phyloP scores from a whole-genome alignment of 2,329 filamentous ascomycete species.

The Diaporthe vaccinii region DNA sequence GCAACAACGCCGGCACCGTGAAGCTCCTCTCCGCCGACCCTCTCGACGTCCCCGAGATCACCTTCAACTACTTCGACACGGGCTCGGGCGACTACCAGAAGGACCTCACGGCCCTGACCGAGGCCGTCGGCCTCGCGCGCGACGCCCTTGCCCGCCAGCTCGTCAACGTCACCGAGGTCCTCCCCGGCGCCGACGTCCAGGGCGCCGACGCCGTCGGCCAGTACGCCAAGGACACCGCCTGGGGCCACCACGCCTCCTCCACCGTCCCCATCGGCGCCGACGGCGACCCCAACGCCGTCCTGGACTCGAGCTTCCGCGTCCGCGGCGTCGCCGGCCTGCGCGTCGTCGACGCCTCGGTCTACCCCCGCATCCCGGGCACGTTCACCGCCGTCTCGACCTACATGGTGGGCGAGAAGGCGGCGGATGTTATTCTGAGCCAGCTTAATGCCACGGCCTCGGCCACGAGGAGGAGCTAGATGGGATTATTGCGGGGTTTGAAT shows the following conservation, averaged over 20 bases:
- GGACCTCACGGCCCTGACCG: conserved; percentile 26
- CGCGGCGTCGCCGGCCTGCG: conserved; percentile 15
- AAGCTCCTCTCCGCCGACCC: conserved; percentile 41
- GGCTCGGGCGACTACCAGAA: conserved; percentile 15
- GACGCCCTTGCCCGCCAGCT: conserved; percentile 27
- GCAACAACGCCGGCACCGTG: conserved; percentile 45
- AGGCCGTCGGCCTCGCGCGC: conserved; percentile 27
- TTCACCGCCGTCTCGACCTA: conserved; percentile 30
- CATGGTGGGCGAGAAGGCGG: conserved; percentile 31
- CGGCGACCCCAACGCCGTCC: conserved; percentile 20
- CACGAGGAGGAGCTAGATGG: neutral
- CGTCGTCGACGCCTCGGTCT: conserved; percentile 32
- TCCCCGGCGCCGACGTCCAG: conserved; percentile 11
- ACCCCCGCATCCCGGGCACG: conserved; percentile 11
- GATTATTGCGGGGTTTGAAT: neutral
- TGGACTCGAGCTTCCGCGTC: conserved; percentile 33
- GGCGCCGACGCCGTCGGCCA: conserved; percentile 12
- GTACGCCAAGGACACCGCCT: conserved; percentile 22
- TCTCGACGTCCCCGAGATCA: conserved; percentile 44
- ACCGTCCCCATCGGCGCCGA: conserved; percentile 26
- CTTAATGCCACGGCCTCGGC: neutral
- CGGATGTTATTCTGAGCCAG: conserved; percentile 21
- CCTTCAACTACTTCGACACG: conserved; percentile 69
- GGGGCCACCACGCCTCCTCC: conserved; percentile 34
- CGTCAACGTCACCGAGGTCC: neutral